phyloP scores from a whole-genome alignment of 2,329 filamentous ascomycete species.

The Tolypocladium amazonense region DNA sequence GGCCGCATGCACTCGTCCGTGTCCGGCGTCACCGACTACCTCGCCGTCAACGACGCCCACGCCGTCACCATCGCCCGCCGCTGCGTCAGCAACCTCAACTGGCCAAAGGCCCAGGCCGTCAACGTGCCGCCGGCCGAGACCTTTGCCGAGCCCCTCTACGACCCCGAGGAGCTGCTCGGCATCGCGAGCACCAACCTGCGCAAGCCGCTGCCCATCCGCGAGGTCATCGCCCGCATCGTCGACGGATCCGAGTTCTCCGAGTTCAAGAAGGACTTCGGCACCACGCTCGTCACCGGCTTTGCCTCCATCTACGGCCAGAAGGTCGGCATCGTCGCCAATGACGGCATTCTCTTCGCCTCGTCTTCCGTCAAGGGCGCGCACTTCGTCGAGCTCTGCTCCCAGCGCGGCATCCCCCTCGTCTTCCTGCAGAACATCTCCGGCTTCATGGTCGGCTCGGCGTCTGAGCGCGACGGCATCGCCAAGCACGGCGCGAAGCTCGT shows the following conservation, averaged over 20 bases:
- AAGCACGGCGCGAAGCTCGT: slow-evolving; percentile 98
- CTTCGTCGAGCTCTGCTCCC: slow-evolving; percentile 89
- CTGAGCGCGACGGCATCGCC: slow-evolving; percentile 89
- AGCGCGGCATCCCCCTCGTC: slow-evolving; percentile 79
- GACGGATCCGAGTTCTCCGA: slow-evolving; percentile 85
- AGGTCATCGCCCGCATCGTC: slow-evolving; percentile 86
- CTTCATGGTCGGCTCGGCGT: slow-evolving; percentile 94
- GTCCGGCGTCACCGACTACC: slow-evolving; percentile 89
- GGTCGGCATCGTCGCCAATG: slow-evolving; percentile 91
- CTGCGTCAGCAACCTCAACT: slow-evolving; percentile 83
- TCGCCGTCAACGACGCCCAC: slow-evolving; percentile 89
- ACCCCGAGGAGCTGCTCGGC: slow-evolving; percentile 69
- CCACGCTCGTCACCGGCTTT: slow-evolving; percentile 85
- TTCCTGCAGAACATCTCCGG: slow-evolving; percentile 96
- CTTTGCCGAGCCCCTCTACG: slow-evolving; percentile 70
- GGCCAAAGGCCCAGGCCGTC: slow-evolving; percentile 44
- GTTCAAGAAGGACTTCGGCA: slow-evolving; percentile 88
- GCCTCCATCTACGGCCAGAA: slow-evolving; percentile 81
- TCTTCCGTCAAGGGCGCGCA: slow-evolving; percentile 89
- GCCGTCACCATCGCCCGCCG: slow-evolving; percentile 77
- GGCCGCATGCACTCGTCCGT: slow-evolving; percentile 83
- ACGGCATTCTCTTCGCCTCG: slow-evolving; percentile 86
- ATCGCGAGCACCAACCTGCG: slow-evolving; percentile 87
- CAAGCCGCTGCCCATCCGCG: slow-evolving; percentile 73
- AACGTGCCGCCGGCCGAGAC: slow-evolving; percentile 24